Percentiles rank a stretch among this genome's conserved stretches.
Evolutionary conservation across 148 eudicot genomes (phyloP).

Genomic region (Limonium bicolor): DNA sequence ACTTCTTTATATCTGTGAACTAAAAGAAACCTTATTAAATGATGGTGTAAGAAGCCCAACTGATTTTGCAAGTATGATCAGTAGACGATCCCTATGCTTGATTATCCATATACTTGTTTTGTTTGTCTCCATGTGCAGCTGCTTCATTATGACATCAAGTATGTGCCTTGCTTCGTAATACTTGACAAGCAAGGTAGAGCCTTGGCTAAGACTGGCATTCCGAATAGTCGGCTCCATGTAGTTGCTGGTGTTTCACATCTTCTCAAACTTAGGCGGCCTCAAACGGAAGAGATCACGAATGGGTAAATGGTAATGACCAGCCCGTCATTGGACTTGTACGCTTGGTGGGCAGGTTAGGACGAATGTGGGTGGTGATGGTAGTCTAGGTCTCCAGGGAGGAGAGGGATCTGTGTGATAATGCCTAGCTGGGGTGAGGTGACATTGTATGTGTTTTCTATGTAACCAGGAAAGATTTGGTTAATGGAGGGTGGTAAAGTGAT

Average conservation of each 20-base stretch:
- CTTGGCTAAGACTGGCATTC: conserved; percentile 84
- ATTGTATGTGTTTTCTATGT: too few relatives aligned
- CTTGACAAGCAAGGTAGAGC: conserved; percentile 82
- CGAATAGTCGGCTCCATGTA: conserved; percentile 76
- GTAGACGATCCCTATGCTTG: neutral
- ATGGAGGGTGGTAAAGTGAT: too few relatives aligned
- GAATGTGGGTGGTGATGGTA: too few relatives aligned
- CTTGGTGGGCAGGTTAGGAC: too few relatives aligned
- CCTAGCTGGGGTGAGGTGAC: too few relatives aligned
- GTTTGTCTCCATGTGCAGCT: conserved; percentile 34
- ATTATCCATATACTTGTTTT: neutral
- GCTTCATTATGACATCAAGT: conserved; percentile 80
- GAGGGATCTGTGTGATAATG: too few relatives aligned
- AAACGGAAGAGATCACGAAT: too few relatives aligned
- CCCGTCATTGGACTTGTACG: too few relatives aligned
- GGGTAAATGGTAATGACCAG: too few relatives aligned
- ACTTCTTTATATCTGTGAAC: neutral
- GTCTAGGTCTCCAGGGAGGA: too few relatives aligned
- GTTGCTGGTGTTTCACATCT: conserved; percentile 95
- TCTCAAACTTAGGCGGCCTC: conserved; percentile 62
- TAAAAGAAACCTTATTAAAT: neutral
- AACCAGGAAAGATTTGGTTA: too few relatives aligned
- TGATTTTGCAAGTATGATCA: neutral
- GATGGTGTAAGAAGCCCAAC: neutral
- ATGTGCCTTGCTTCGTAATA: conserved; percentile 96